Evolutionary conservation across 352 stramenopile genomes (phyloP).

Genomic region (Achlya hypogyna): DNA sequence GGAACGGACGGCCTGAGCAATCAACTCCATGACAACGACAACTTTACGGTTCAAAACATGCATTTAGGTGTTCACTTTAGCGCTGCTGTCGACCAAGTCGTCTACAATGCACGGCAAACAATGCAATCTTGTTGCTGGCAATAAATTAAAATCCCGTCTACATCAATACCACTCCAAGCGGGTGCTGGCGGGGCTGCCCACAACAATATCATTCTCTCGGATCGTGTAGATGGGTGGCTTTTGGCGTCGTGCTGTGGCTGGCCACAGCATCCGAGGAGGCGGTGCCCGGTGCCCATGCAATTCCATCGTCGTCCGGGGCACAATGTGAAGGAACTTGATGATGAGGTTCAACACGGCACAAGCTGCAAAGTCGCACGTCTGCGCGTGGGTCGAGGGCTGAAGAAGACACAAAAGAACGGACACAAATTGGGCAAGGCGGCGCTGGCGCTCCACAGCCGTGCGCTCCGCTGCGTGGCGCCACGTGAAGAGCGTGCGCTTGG

Average conservation of each 20-base stretch:
- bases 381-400: background rate
- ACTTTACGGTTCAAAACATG: no score
- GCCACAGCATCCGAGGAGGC: background rate
- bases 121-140: no score
- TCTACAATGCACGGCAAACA: no score
- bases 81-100: no score
- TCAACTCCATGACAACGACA: no score
- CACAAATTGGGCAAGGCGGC: constrained; percentile 8
- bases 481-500: background rate
- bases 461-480: background rate
- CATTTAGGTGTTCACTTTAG: no score
- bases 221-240: constrained; percentile 6
- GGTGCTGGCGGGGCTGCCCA: background rate
- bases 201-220: background rate
- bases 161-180: background rate
- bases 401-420: background rate
- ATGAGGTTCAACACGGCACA: constrained; percentile 40
- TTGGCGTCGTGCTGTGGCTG: background rate
- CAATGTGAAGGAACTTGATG: constrained; percentile 41
- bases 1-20: no score
- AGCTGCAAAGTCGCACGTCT: constrained; percentile 37
- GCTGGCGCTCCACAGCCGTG: constrained; percentile 5
- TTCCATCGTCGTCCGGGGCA: background rate
- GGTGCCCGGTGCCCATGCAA: background rate
- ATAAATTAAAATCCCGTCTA: background rate